These are phyloP conservation scores for Rhodotorula sphaerocarpa DNA, from an alignment of 768 basidiomycete genomes.

Conservation along the genomic window DNA sequence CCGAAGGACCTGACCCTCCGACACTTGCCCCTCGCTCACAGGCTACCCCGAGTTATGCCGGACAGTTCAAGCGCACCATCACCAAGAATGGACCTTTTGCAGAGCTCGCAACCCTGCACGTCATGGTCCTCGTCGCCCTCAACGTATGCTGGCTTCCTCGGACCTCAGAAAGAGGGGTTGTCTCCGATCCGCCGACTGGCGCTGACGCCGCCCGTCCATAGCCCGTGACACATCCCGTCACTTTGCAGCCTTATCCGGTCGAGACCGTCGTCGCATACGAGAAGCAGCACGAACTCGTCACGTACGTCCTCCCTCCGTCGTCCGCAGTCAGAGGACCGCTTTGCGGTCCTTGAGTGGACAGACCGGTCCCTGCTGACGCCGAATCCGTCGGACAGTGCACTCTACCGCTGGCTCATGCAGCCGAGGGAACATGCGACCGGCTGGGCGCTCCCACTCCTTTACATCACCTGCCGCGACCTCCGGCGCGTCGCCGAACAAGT, in stretches of 20 bases:
- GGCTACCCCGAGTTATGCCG: background rate
- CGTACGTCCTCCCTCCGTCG: slow-evolving; percentile 7
- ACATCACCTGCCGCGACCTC: slow-evolving; percentile 33
- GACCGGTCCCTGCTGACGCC: too few relatives aligned
- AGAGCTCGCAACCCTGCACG: slow-evolving; percentile 17
- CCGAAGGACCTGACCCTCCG: background rate
- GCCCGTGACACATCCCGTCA: background rate
- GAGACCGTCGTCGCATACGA: slow-evolving; percentile 11
- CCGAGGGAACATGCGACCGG: slow-evolving; percentile 15
- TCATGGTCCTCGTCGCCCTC: slow-evolving; percentile 14
- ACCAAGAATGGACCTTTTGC: slow-evolving; percentile 1
- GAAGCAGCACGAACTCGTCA: slow-evolving; percentile 27
- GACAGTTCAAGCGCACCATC: background rate
- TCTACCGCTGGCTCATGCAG: slow-evolving; percentile 23
- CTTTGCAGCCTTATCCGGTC: background rate
- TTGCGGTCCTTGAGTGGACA: too few relatives aligned
- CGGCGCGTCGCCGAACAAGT: slow-evolving; percentile 29
- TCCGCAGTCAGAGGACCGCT: too few relatives aligned
- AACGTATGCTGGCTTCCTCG: slow-evolving; percentile 8
- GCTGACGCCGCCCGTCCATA: background rate
- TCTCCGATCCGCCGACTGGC: background rate
- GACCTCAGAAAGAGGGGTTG: background rate
- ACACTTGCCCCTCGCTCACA: background rate
- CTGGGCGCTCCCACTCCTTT: slow-evolving; percentile 36
- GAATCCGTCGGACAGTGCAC: slow-evolving; percentile 5